Base-by-base conservation (phyloP, 1,284 basidiomycete species). In the Leccinum subrobustum region DNA sequence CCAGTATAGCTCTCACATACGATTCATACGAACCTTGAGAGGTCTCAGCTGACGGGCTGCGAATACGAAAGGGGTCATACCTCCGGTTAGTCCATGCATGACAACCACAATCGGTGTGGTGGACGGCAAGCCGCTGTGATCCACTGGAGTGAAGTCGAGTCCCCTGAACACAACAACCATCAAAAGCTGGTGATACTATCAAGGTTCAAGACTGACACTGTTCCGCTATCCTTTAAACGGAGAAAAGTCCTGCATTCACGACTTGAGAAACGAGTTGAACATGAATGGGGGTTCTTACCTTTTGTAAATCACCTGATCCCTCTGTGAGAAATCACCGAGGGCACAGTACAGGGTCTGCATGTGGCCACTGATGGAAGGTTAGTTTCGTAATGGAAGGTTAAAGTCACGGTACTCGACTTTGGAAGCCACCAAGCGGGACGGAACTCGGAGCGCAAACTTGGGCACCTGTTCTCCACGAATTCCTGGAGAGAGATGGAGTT, bases 81-180 rank as follows among this genome's bases (percentile, higher is more conserved):
- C 94, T 71, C 95, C 95, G 6, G 93, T 93, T 52, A 96, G 78
- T 18, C 94, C 95, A 69, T 97, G 95, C 63, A 89, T 79, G 9
- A 95, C 88, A 11, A 95, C 85, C 55, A 98, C 78, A 48, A 96
- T 88, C 3, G 95, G 94, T 2, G 89, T 83, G 62, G 89, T 83
- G 23, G 85, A 80, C 29, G 78, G 74, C 9, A 91, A 70, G 12
- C 77, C 72, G 23, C 78, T 75, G 60, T 84, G 79, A 64, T 84
- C 83, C 18, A 83, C 67, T 48, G 78, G 88, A 73, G 92, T 74
- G 79, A 90, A 88, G 72, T 93, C 91, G 53, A 93, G 76, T 55
- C 88, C 90, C 61, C 89, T 91, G 25, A 37, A 42, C 1, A 56
- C 52, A 18, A 33, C 11, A 29, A 56, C 35, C 18, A 52, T 65